Percentiles rank a stretch among this genome's conserved stretches.
phyloP scores from a whole-genome alignment of 1,139 yeast species.

The Pichia sp. region DNA sequence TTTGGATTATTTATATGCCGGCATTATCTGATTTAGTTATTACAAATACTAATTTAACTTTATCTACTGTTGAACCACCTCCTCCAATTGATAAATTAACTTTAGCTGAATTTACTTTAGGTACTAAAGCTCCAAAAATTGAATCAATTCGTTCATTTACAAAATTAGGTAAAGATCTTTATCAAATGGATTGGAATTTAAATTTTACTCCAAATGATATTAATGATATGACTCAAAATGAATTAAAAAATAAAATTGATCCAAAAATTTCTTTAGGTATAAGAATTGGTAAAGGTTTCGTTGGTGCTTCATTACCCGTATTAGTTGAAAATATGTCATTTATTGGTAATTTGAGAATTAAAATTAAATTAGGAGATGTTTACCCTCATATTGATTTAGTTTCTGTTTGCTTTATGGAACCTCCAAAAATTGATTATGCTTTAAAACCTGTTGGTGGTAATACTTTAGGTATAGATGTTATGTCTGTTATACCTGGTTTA shows the following conservation, averaged over 20 bases:
- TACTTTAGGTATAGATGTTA: constrained; percentile 72
- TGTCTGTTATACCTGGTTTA: constrained; percentile 78
- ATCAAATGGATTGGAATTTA: constrained; percentile 81
- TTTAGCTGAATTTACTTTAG: constrained; percentile 70
- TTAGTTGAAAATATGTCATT: constrained; percentile 75
- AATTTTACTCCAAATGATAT: constrained; percentile 77
- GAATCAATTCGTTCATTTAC: constrained; percentile 67
- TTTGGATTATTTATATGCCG: constrained; percentile 86
- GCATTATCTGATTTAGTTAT: constrained; percentile 72
- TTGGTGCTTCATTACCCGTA: constrained; percentile 67
- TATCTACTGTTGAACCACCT: constrained; percentile 73
- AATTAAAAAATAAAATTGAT: constrained; percentile 61
- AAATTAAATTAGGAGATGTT: constrained; percentile 51
- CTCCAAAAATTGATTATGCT: constrained; percentile 70
- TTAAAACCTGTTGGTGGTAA: constrained; percentile 89
- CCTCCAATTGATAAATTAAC: constrained; percentile 70
- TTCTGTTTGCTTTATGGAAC: constrained; percentile 65
- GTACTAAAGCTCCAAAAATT: constrained; percentile 72
- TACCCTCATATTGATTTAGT: constrained; percentile 74
- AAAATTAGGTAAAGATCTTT: constrained; percentile 55
- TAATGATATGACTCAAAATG: constrained; percentile 73
- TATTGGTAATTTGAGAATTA: constrained; percentile 64
- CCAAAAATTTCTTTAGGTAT: constrained; percentile 79
- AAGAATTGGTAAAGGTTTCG: constrained; percentile 70
- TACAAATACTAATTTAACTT: constrained; percentile 55